These are phyloP conservation scores for Endogone sp. DNA, from an alignment of 192 early-diverging fungal species.

Conservation along the genomic window DNA sequence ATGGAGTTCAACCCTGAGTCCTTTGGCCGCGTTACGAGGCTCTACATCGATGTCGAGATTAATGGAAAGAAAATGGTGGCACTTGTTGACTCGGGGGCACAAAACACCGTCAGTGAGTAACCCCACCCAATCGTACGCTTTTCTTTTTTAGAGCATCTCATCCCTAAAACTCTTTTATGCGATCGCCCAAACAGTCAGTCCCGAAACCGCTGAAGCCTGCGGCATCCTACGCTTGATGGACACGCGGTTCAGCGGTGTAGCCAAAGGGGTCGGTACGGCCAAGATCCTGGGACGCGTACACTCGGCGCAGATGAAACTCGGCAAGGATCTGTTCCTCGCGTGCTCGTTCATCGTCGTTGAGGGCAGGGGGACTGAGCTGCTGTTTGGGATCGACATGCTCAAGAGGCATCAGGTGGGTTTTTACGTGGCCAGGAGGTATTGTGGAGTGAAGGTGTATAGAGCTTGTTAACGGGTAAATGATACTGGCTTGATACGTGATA, in stretches of 20 bases:
- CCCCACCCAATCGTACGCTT: too few species aligned
- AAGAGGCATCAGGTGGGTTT: slow-evolving; percentile 71
- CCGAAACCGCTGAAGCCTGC: slow-evolving; percentile 65
- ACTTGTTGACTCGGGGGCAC: slow-evolving; percentile 96
- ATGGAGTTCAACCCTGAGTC: slow-evolving; percentile 95
- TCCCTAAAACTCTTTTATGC: too few species aligned
- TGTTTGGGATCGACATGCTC: slow-evolving; percentile 97
- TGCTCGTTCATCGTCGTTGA: slow-evolving; percentile 96
- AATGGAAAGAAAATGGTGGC: slow-evolving; percentile 90
- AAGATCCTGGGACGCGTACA: slow-evolving; percentile 97
- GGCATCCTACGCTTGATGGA: slow-evolving; percentile 90
- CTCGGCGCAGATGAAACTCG: slow-evolving; percentile 79
- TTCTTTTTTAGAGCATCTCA: background rate
- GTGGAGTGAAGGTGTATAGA: background rate
- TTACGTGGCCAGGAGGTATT: background rate
- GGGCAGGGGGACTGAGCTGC: slow-evolving; percentile 81
- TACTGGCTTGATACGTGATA: too few species aligned
- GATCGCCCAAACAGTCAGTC: slow-evolving; percentile 48
- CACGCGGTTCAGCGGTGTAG: slow-evolving; percentile 82
- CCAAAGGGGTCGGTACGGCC: slow-evolving; percentile 92
- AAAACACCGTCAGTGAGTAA: slow-evolving; percentile 81
- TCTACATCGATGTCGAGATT: slow-evolving; percentile 87
- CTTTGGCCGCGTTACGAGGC: slow-evolving; percentile 87
- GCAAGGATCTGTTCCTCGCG: slow-evolving; percentile 64
- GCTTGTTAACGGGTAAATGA: too few species aligned